phyloP scores from a whole-genome alignment of 2,329 filamentous ascomycete genomes.

The Chrysosporium keratinophilum region DNA sequence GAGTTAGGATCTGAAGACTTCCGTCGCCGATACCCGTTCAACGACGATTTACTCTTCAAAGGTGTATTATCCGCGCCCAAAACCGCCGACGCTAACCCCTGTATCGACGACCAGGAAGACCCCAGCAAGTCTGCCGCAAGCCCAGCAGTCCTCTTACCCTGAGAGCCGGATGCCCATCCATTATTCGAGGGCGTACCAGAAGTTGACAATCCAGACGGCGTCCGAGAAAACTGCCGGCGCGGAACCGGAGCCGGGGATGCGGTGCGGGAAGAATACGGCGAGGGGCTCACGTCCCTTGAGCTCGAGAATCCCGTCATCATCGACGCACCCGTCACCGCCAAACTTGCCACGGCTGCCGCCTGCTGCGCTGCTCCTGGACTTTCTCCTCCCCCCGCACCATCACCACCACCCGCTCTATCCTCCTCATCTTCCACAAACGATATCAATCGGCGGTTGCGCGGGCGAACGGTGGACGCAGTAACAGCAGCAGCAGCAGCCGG shows the following conservation, averaged over 20 bases:
- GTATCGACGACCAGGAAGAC: constrained; percentile 41
- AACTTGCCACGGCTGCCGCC: background rate
- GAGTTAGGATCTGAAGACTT: constrained; percentile 31
- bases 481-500: constrained; percentile 18
- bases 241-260: constrained; percentile 6
- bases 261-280: constrained; percentile 13
- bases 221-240: constrained; percentile 6
- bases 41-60: constrained; percentile 18
- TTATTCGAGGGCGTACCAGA: background rate
- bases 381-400: constrained; percentile 19
- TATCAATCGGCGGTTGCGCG: constrained; percentile 36
- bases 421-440: constrained; percentile 32
- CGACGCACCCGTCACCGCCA: background rate
- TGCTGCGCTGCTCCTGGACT: constrained; percentile 29
- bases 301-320: background rate
- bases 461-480: constrained; percentile 30
- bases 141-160: constrained; percentile 3
- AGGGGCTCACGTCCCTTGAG: background rate
- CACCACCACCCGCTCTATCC: constrained; percentile 3
- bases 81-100: constrained; percentile 40
- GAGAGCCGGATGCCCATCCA: background rate
- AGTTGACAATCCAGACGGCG: background rate
- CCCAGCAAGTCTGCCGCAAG: constrained; percentile 32
- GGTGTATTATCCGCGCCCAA: constrained; percentile 31
- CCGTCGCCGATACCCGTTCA: constrained; percentile 24